phyloP scores from a whole-genome alignment of 148 eudicot species.

The Persicaria maculosa region DNA sequence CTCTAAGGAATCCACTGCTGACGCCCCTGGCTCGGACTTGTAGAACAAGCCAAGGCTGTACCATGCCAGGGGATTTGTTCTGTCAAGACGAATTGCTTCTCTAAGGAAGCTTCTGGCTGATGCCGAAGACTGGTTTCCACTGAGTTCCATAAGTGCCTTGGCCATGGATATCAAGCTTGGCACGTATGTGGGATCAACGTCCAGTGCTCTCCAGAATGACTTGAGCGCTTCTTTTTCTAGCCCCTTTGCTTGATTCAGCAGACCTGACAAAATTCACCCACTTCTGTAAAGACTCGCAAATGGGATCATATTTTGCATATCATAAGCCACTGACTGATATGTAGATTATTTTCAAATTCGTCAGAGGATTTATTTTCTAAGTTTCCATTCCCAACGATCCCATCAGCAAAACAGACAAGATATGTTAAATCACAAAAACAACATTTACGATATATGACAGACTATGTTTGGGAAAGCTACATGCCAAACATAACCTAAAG shows the following conservation, averaged over 20 bases:
- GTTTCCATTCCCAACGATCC: background rate
- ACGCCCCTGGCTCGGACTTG: conserved; percentile 40
- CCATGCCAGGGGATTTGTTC: conserved; percentile 76
- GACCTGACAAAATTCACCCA: conserved; percentile 30
- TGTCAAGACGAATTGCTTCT: conserved; percentile 62
- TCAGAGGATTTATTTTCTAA: background rate
- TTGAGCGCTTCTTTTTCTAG: conserved; percentile 50
- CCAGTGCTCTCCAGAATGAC: conserved; percentile 61
- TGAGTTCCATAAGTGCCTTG: conserved; percentile 33
- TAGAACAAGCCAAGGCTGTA: conserved; percentile 60
- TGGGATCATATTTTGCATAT: background rate
- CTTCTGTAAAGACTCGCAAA: background rate
- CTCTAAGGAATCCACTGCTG: conserved; percentile 50
- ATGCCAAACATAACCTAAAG: too few relatives aligned
- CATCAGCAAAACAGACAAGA: background rate
- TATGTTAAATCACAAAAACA: background rate
- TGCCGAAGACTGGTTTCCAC: conserved; percentile 38
- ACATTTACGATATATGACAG: too few relatives aligned
- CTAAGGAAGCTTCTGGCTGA: conserved; percentile 61
- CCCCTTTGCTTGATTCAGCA: conserved; percentile 60
- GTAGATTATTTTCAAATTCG: background rate
- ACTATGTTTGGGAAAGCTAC: too few relatives aligned
- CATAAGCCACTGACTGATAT: background rate
- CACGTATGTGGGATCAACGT: conserved; percentile 67
- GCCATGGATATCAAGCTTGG: conserved; percentile 83